A percentile compares a stretch with the other conserved stretches of the same genome.
These are phyloP conservation scores for Adansonia grandidieri DNA, from an alignment of 441 rosid genomes.

Conservation along the genomic window DNA sequence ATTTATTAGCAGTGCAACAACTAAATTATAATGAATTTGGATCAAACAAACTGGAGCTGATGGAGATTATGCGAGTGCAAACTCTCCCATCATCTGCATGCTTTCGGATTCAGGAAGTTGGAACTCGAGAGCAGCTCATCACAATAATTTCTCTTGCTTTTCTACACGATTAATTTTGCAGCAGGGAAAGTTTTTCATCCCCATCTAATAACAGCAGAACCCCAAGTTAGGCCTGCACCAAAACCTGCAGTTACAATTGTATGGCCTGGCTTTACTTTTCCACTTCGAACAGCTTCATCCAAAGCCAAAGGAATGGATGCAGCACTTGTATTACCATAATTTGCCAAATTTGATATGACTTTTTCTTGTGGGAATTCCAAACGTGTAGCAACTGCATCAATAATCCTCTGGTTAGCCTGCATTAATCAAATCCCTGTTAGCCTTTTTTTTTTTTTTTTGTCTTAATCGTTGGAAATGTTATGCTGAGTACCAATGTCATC, in stretches of 20 bases:
- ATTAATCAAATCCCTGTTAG: conserved; percentile 25
- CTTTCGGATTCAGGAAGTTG: conserved; percentile 19
- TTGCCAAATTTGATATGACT: conserved; percentile 80
- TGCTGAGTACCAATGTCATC: background rate
- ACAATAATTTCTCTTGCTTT: conserved; percentile 20
- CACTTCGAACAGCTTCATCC: conserved; percentile 89
- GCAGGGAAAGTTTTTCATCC: conserved; percentile 43
- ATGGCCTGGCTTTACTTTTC: conserved; percentile 83
- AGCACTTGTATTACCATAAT: conserved; percentile 94
- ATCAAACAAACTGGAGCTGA: conserved; percentile 16
- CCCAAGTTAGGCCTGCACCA: conserved; percentile 97
- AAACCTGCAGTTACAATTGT: conserved; percentile 83
- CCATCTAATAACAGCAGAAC: conserved; percentile 85
- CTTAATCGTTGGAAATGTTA: background rate
- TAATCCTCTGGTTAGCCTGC: conserved; percentile 34
- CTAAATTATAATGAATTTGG: background rate
- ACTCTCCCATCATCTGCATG: conserved; percentile 19
- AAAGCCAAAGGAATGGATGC: conserved; percentile 92
- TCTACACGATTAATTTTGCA: conserved; percentile 13
- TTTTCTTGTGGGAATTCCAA: conserved; percentile 71
- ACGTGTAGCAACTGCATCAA: conserved; percentile 73
- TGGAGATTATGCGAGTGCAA: conserved; percentile 26
- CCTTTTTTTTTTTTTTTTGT: background rate
- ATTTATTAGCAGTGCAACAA: conserved; percentile 32
- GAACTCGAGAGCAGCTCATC: conserved; percentile 18